Evolutionary conservation across 495 filamentous ascomycete species (phyloP), one percentile per base, ranked within the genome.

Genomic region (Hypoxylon trugodes): DNA sequence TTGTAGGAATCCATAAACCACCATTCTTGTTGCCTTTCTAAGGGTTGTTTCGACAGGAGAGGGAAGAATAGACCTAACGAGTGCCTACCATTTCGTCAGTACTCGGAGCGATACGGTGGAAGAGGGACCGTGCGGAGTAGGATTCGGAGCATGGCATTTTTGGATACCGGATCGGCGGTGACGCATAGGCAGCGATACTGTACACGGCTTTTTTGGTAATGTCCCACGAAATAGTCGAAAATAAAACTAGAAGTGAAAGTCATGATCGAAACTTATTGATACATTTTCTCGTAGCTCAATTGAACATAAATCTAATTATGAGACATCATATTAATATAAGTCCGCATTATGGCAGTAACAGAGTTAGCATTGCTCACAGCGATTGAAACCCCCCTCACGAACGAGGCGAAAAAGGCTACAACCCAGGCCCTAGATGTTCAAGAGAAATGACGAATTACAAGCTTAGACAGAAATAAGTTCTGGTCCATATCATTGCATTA

Each of bases 331-430:
- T n/a, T n/a, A n/a, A n/a, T n/a, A 19, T 30, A 28, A 54, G 26
- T 21, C 45, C 3, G 48, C 59, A 69, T 41, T 41, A 84, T 87
- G 83, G 47, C 77, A 12, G 74, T 86, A 49, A 85, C 83, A 1
- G 81, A 86, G 62, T 55, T 87, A 40, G 82, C 83, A 59, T 75
- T 79, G 53, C 63, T 86, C 13, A 79, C 65, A 36, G 59, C 79
- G 25, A 69, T 68, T 12, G 51, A 69, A 30, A 58, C 48, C 0
- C 15, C 65, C 24, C 30, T 74, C 28, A 65, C 61, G 25, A 21
- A 65, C 0, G 61, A 61, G 6, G 51, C 76, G 6, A 71, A 54
- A 33, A 35, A 68, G 6, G 69, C 72, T 9, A 66, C 77, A 54
- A 53, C 45, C 35, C 28, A 45, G 0, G 73, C 66, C 13, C 60